Evolutionary conservation across 2,329 filamentous ascomycete genomes (phyloP).

Genomic region (Calonectria pteridis): DNA sequence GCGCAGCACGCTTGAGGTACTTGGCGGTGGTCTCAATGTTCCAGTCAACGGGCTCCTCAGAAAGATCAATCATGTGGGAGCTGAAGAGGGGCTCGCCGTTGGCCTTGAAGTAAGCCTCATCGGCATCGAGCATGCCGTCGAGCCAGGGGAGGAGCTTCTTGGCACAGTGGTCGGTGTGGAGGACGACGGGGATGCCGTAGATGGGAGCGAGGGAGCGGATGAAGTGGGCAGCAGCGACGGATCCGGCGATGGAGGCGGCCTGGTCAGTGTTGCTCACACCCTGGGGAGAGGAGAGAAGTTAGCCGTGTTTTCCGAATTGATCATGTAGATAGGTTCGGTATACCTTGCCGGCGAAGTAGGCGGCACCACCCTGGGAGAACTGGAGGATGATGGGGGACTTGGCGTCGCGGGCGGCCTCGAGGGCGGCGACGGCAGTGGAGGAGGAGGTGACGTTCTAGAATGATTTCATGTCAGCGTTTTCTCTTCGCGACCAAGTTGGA

Average conservation of each 20-base stretch:
- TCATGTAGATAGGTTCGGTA: constrained; percentile 18
- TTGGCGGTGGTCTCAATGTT: constrained; percentile 93
- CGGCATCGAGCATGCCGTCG: constrained; percentile 93
- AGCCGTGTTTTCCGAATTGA: neutral
- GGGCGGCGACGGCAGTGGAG: constrained; percentile 80
- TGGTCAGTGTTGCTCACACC: constrained; percentile 86
- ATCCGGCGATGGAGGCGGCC: constrained; percentile 87
- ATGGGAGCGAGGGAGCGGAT: constrained; percentile 87
- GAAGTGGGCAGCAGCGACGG: constrained; percentile 92
- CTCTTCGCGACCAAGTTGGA: neutral
- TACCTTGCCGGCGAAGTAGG: constrained; percentile 92
- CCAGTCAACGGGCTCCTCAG: constrained; percentile 88
- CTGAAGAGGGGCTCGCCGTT: constrained; percentile 94
- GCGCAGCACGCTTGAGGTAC: constrained; percentile 93
- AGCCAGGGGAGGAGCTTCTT: constrained; percentile 99
- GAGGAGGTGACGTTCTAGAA: constrained; percentile 89
- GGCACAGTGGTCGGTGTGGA: constrained; percentile 98
- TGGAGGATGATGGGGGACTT: constrained; percentile 95
- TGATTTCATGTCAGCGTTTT: constrained; percentile 9
- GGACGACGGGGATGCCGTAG: constrained; percentile 91
- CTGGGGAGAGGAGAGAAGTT: constrained; percentile 49
- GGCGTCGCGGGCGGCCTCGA: constrained; percentile 94
- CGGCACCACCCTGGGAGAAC: constrained; percentile 91
- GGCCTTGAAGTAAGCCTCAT: constrained; percentile 95
- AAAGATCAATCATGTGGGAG: constrained; percentile 98